phyloP scores from a whole-genome alignment of 1,284 basidiomycete genomes.

The Trametes versicolor region DNA sequence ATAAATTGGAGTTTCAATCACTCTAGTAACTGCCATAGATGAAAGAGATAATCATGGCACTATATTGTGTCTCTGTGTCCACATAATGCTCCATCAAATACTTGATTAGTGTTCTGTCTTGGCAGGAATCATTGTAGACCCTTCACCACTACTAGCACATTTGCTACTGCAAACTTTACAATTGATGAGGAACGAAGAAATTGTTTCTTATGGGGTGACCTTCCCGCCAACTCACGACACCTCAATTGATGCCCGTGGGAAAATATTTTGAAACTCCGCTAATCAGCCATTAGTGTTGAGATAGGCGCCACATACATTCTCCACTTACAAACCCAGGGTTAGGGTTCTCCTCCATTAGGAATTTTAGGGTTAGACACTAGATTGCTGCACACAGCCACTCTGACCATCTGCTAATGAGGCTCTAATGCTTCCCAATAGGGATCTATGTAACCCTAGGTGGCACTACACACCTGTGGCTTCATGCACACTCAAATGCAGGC shows the following conservation, averaged over 20 bases:
- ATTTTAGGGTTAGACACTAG: not conserved
- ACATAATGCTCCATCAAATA: too few species aligned
- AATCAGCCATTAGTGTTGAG: not conserved
- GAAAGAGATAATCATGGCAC: too few species aligned
- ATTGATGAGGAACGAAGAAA: conserved; percentile 9
- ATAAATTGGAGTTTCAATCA: not conserved
- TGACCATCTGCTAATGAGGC: not conserved
- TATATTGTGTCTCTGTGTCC: too few species aligned
- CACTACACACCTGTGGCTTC: not conserved
- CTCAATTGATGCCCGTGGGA: not conserved
- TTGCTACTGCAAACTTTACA: too few species aligned
- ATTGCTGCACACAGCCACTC: not conserved
- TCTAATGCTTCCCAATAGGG: not conserved
- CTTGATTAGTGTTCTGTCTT: too few species aligned
- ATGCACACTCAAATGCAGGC: too few species aligned
- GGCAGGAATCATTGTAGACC: too few species aligned
- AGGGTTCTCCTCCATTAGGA: not conserved
- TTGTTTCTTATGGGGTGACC: not conserved
- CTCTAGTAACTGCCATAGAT: too few species aligned
- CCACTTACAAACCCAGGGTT: not conserved
- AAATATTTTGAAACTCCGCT: not conserved
- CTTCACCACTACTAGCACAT: too few species aligned
- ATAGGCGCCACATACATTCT: not conserved
- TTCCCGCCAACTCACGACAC: not conserved
- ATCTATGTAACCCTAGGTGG: not conserved